These are phyloP conservation scores for Limtongozyma cylindracea DNA, from an alignment of 805 yeast genomes.

Conservation along the genomic window DNA sequence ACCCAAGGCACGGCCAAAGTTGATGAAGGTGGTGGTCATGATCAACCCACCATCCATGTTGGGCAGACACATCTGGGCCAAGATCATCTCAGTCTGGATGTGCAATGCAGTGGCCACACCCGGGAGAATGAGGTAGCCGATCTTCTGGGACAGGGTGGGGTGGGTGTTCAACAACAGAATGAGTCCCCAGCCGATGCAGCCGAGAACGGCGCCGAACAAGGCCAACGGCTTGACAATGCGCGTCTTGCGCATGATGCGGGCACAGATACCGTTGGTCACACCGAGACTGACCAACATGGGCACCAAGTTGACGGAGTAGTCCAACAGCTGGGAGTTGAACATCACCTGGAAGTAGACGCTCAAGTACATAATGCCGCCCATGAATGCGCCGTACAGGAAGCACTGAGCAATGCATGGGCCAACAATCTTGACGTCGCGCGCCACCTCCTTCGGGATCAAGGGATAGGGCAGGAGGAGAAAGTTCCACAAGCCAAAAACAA, in stretches of 20 bases:
- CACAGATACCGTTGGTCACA: slow-evolving; percentile 1
- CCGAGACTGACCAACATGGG: slow-evolving; percentile 18
- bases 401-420: slow-evolving; percentile 2
- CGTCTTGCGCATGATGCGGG: slow-evolving; percentile 3
- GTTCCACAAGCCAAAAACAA: slow-evolving; percentile 13
- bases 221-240: slow-evolving; percentile 15
- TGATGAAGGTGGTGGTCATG: slow-evolving; percentile 17
- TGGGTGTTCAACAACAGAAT: slow-evolving; percentile 13
- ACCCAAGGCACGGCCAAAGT: slow-evolving; percentile 18
- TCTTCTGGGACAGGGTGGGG: slow-evolving; percentile 9
- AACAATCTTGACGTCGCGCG: slow-evolving; percentile 4
- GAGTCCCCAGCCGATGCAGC: slow-evolving; percentile 18
- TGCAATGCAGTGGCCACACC: slow-evolving; percentile 23
- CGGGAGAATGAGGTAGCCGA: slow-evolving; percentile 17
- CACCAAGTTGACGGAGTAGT: slow-evolving; percentile 18
- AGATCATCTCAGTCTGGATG: slow-evolving; percentile 17
- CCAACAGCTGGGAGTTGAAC: slow-evolving; percentile 12
- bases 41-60: slow-evolving; percentile 22
- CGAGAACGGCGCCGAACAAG: slow-evolving; percentile 9
- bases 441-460: slow-evolving; percentile 15
- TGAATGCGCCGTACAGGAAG: slow-evolving; percentile 8
- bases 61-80: slow-evolving; percentile 23
- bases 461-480: slow-evolving; percentile 18
- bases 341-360: slow-evolving; percentile 25
- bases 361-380: slow-evolving; percentile 10